Evolutionary conservation across 306 rosid genomes (phyloP).

Genomic region (Rosa lucieae): DNA sequence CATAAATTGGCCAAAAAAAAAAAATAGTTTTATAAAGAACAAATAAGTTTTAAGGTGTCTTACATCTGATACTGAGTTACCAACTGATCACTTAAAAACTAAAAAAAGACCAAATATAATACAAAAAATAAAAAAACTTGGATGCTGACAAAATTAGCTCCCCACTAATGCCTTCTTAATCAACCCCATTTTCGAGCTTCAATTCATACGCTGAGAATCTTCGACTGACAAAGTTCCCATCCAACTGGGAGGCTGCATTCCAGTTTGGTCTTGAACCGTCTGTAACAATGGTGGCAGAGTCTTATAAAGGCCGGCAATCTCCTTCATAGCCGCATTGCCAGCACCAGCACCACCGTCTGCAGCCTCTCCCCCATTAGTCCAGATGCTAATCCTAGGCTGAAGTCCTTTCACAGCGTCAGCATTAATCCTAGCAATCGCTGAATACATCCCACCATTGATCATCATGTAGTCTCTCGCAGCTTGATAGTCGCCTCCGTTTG

Average conservation of each 20-base stretch:
- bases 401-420: conserved; percentile 20
- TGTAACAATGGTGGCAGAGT: conserved; percentile 38
- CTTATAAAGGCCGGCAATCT: conserved; percentile 33
- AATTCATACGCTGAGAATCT: not conserved
- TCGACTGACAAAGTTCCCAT: conserved; percentile 33
- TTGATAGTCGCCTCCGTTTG: conserved; percentile 19
- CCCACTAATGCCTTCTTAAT: not conserved
- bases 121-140: not conserved
- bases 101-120: not conserved
- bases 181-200: not conserved
- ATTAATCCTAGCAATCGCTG: conserved; percentile 33
- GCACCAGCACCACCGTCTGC: not conserved
- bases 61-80: not conserved
- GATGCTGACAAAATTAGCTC: not conserved
- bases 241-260: conserved; percentile 38
- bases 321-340: conserved; percentile 24
- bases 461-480: conserved; percentile 24
- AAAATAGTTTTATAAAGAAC: not conserved
- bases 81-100: not conserved
- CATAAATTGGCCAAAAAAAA: not conserved
- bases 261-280: conserved; percentile 44
- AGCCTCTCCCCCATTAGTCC: conserved; percentile 14
- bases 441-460: conserved; percentile 22
- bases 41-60: not conserved
- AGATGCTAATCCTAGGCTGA: conserved; percentile 31